phyloP scores from a whole-genome alignment of 306 rosid species.

The Quercus variabilis region DNA sequence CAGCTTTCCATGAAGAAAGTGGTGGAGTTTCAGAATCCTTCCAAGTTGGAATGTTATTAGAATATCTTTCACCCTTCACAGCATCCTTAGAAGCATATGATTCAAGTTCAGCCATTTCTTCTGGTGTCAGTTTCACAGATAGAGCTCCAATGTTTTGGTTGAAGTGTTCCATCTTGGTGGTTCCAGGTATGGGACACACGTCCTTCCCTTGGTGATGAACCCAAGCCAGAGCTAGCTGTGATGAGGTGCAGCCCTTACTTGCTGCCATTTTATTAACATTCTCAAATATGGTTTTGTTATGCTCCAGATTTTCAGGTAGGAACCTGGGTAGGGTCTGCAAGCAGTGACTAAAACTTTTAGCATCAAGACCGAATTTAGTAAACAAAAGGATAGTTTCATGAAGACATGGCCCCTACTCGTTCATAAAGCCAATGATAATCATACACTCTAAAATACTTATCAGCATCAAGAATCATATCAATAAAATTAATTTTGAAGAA shows the following conservation, averaged over 20 bases:
- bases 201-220: slow-evolving; percentile 68
- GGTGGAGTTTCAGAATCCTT: slow-evolving; percentile 51
- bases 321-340: slow-evolving; percentile 47
- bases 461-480: no score
- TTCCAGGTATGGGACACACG: slow-evolving; percentile 75
- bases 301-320: slow-evolving; percentile 52
- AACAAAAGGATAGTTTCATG: neutral
- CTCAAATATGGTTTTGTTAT: slow-evolving; percentile 56
- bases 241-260: slow-evolving; percentile 55
- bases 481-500: neutral
- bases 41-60: slow-evolving; percentile 14
- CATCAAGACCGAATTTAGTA: neutral
- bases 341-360: neutral
- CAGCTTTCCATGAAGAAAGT: slow-evolving; percentile 45
- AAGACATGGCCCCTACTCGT: no score
- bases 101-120: slow-evolving; percentile 61
- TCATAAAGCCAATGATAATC: no score
- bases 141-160: slow-evolving; percentile 61
- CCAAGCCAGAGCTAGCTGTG: slow-evolving; percentile 68
- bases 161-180: slow-evolving; percentile 61
- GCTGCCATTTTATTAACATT: slow-evolving; percentile 50
- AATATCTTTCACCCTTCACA: slow-evolving; percentile 46
- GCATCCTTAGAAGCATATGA: slow-evolving; percentile 40
- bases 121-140: slow-evolving; percentile 52
- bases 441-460: no score